Evolutionary conservation across 169 alveolate genomes (phyloP).

Genomic region (Prorocentrum cordatum): DNA sequence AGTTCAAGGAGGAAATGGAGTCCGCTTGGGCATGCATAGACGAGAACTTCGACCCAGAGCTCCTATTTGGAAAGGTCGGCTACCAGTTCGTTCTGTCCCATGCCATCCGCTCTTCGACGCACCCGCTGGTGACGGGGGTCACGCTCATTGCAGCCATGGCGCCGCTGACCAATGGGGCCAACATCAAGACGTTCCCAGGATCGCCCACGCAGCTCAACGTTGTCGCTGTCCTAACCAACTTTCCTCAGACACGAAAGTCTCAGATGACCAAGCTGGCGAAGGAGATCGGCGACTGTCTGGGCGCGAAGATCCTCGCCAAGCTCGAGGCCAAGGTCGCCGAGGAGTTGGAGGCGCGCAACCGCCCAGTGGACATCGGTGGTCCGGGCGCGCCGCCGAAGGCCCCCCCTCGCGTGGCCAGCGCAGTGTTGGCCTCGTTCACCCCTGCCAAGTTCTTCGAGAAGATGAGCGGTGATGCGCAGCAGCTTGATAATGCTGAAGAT

Average conservation of each 20-base stretch:
- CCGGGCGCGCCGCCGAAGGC: background rate
- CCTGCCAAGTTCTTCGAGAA: background rate
- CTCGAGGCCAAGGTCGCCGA: background rate
- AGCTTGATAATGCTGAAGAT: background rate
- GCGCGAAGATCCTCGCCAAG: background rate
- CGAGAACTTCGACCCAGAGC: too few relatives aligned
- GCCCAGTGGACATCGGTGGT: background rate
- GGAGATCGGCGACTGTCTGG: background rate
- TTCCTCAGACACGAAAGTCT: background rate
- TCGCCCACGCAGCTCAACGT: background rate
- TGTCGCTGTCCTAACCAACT: background rate
- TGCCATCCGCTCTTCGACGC: slow-evolving; percentile 1
- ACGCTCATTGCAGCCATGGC: background rate
- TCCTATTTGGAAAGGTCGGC: too few relatives aligned
- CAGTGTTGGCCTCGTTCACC: background rate
- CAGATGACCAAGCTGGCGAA: background rate
- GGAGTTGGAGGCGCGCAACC: background rate
- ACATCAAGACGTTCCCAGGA: background rate
- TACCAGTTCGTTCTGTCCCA: background rate
- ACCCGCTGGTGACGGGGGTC: background rate
- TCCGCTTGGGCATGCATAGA: too few relatives aligned
- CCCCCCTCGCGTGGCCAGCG: background rate
- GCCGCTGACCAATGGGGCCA: background rate
- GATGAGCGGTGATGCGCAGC: background rate
- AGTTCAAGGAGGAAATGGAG: too few relatives aligned